These are phyloP conservation scores for Amanita exitialis DNA, from an alignment of 768 basidiomycete genomes.

Conservation along the genomic window DNA sequence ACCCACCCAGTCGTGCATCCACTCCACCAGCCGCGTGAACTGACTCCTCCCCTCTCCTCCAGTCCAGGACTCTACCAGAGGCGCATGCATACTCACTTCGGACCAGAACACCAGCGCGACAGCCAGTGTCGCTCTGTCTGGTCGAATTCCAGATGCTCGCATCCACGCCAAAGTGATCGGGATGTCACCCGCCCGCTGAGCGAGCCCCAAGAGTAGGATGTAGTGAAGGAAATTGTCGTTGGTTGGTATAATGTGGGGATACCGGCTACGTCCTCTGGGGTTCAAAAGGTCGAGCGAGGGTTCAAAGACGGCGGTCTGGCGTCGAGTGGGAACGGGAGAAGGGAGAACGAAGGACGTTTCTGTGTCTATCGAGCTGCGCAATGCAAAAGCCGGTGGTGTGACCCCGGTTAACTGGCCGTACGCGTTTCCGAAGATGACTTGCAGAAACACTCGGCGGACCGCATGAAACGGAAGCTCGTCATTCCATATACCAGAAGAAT, in stretches of 20 bases:
- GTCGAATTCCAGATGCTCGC: conserved; percentile 43
- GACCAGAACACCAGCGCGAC: conserved; percentile 61
- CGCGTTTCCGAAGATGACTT: conserved; percentile 46
- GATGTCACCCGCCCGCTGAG: conserved; percentile 44
- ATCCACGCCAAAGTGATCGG: conserved; percentile 68
- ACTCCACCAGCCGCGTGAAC: conserved; percentile 34
- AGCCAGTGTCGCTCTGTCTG: conserved; percentile 46
- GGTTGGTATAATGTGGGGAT: conserved; percentile 29
- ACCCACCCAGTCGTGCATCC: conserved; percentile 54
- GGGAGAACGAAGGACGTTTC: conserved; percentile 9
- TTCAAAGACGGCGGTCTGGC: conserved; percentile 11
- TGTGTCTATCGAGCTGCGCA: conserved; percentile 17
- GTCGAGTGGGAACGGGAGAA: conserved; percentile 3
- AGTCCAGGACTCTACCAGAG: conserved; percentile 40
- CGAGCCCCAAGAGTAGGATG: conserved; percentile 48
- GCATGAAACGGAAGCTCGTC: conserved; percentile 33
- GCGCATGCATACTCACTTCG: conserved; percentile 55
- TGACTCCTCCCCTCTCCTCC: conserved; percentile 24
- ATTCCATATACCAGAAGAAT: conserved; percentile 34
- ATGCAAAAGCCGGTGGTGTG: conserved; percentile 25
- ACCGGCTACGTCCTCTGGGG: conserved; percentile 5
- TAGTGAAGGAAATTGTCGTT: conserved; percentile 46
- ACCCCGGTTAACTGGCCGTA: conserved; percentile 17
- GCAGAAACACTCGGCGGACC: conserved; percentile 42
- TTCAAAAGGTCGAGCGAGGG: conserved; percentile 16